Percentiles rank a stretch among this genome's conserved stretches.
These are phyloP conservation scores for Colletotrichum sp. DNA, from an alignment of 2,329 filamentous ascomycete genomes.

Conservation along the genomic window DNA sequence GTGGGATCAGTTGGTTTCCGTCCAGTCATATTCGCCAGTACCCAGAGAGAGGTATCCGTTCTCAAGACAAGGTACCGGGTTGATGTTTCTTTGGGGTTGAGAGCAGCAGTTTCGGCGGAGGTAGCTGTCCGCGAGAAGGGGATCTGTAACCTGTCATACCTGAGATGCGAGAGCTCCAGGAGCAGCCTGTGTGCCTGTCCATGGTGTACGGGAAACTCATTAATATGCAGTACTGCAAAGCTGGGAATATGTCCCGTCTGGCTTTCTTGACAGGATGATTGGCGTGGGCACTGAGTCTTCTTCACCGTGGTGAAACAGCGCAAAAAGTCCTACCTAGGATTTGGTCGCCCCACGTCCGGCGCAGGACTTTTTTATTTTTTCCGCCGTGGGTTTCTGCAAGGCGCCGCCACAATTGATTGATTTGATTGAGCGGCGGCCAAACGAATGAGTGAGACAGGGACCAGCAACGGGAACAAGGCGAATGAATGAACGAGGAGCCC, in stretches of 20 bases:
- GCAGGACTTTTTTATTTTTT: slow-evolving; percentile 3
- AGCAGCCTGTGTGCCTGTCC: background rate
- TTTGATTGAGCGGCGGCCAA: background rate
- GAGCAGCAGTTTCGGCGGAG: background rate
- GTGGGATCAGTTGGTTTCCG: background rate
- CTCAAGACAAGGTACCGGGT: background rate
- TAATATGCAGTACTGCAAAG: background rate
- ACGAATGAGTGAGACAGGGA: background rate
- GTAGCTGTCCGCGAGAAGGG: background rate
- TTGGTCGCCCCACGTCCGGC: slow-evolving; percentile 1
- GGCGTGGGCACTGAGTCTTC: slow-evolving; percentile 15
- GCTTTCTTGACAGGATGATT: background rate
- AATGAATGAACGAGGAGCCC: background rate
- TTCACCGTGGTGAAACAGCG: slow-evolving; percentile 15
- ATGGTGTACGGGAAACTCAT: background rate
- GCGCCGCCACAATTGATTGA: background rate
- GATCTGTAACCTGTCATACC: background rate
- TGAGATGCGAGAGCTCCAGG: background rate
- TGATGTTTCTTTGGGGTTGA: background rate
- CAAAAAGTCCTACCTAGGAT: slow-evolving; percentile 20
- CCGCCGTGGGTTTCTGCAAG: background rate
- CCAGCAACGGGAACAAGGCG: background rate
- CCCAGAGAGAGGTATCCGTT: background rate
- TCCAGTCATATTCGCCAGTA: background rate
- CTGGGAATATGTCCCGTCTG: background rate